Percentiles rank a stretch among this genome's conserved stretches.
These are phyloP conservation scores for Prunus salicina DNA, from an alignment of 306 rosid species.

Conservation along the genomic window DNA sequence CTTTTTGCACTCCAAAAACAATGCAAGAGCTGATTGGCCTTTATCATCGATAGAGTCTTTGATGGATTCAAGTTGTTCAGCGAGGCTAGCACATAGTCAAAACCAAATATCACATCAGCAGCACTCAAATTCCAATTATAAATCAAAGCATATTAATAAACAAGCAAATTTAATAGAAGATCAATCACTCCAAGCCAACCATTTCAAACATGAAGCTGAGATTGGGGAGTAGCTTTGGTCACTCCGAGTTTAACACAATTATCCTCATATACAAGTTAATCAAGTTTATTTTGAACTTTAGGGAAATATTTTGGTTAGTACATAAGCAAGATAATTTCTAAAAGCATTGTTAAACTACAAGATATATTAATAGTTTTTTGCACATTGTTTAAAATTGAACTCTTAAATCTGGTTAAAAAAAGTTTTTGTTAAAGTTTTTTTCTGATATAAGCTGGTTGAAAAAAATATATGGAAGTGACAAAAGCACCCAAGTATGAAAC, in stretches of 20 bases:
- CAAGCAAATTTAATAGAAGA: constrained; percentile 5
- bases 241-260: neutral
- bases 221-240: neutral
- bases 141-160: constrained; percentile 9
- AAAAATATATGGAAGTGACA: neutral
- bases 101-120: constrained; percentile 6
- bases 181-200: neutral
- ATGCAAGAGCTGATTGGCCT: constrained; percentile 54
- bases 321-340: neutral
- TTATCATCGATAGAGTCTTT: constrained; percentile 57
- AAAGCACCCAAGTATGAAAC: neutral
- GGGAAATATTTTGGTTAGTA: neutral
- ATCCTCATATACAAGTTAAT: neutral
- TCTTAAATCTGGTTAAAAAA: neutral
- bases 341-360: neutral
- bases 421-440: neutral
- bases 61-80: constrained; percentile 90
- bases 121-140: neutral
- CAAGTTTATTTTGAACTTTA: neutral
- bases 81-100: constrained; percentile 55
- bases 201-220: neutral
- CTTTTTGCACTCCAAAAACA: constrained; percentile 82
- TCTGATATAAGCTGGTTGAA: neutral
- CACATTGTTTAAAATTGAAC: neutral
- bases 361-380: neutral